Conservation (phyloP, 1,139 yeast genomes). For the Kodamaea sp. region DNA sequence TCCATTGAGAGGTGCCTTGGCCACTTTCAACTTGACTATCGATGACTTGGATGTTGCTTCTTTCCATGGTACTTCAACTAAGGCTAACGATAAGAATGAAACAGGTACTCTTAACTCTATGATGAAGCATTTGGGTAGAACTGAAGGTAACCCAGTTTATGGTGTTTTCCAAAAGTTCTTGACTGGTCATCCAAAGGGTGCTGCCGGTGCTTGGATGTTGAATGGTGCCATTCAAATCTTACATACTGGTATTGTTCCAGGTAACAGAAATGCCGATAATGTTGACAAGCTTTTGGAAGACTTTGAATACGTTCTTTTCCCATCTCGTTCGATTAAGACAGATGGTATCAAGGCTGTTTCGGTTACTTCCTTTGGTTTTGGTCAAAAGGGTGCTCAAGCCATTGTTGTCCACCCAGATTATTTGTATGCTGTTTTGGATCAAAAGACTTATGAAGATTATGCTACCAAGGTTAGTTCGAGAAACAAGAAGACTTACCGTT, state of each 20-base stretch:
- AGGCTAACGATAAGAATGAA: conserved; percentile 98
- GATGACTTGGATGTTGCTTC: conserved; percentile 97
- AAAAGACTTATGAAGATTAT: conserved; percentile 65
- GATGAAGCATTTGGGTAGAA: conserved; percentile 94
- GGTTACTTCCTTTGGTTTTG: conserved; percentile 96
- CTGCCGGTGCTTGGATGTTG: conserved; percentile 99
- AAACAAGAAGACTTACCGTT: conserved; percentile 88
- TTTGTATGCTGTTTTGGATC: conserved; percentile 78
- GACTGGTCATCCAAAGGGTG: conserved; percentile 99
- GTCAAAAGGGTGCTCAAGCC: conserved; percentile 99
- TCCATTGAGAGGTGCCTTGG: conserved; percentile 95
- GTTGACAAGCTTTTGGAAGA: conserved; percentile 79
- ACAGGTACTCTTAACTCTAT: conserved; percentile 83
- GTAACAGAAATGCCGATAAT: conserved; percentile 98
- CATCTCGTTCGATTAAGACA: conserved; percentile 89
- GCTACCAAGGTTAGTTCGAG: conserved; percentile 69
- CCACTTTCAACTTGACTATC: conserved; percentile 84
- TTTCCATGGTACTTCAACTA: conserved; percentile 99
- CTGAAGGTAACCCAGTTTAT: conserved; percentile 94
- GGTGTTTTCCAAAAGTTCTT: conserved; percentile 99
- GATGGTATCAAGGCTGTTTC: conserved; percentile 98
- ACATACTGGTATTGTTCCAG: conserved; percentile 93
- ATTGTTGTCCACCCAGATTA: conserved; percentile 90
- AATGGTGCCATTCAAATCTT: conserved; percentile 95
- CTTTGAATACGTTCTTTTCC: conserved; percentile 86